phyloP scores from a whole-genome alignment of 306 rosid genomes.

The Abrus precatorius region DNA sequence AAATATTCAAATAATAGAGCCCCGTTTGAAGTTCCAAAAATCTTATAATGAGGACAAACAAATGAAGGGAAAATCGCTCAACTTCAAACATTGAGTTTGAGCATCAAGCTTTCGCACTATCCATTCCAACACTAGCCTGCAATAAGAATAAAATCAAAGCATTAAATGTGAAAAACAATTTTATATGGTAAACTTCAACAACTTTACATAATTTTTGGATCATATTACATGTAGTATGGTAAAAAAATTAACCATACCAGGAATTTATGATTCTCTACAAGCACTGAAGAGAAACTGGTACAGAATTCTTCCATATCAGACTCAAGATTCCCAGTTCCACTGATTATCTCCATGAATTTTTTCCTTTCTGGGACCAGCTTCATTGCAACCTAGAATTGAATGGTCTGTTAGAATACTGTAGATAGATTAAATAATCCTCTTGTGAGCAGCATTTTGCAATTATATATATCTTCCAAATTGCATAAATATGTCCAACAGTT shows the following conservation, averaged over 20 bases:
- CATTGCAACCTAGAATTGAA: slow-evolving; percentile 69
- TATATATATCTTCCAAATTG: too few species aligned
- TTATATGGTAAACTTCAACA: neutral
- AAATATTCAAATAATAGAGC: too few species aligned
- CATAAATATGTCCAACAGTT: too few species aligned
- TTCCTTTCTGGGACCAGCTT: slow-evolving; percentile 81
- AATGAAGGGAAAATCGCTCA: neutral
- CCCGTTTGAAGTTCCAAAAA: too few species aligned
- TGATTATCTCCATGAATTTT: slow-evolving; percentile 72
- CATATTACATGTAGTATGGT: neutral
- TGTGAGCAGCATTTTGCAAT: too few species aligned
- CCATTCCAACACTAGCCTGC: slow-evolving; percentile 83
- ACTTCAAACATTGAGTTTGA: slow-evolving; percentile 18
- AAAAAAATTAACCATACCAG: slow-evolving; percentile 57
- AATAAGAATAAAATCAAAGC: neutral
- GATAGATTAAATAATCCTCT: neutral
- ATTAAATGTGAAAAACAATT: neutral
- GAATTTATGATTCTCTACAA: slow-evolving; percentile 77
- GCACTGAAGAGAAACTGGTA: slow-evolving; percentile 61
- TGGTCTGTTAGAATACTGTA: neutral
- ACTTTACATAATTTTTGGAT: neutral
- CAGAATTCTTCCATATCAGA: slow-evolving; percentile 67
- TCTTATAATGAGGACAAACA: too few species aligned
- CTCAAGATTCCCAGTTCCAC: slow-evolving; percentile 62
- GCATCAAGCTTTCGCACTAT: slow-evolving; percentile 61